Evolutionary conservation across 2,329 filamentous ascomycete species (phyloP), one percentile per base, ranked within the genome.

Genomic region (Exserohilum turcica): DNA sequence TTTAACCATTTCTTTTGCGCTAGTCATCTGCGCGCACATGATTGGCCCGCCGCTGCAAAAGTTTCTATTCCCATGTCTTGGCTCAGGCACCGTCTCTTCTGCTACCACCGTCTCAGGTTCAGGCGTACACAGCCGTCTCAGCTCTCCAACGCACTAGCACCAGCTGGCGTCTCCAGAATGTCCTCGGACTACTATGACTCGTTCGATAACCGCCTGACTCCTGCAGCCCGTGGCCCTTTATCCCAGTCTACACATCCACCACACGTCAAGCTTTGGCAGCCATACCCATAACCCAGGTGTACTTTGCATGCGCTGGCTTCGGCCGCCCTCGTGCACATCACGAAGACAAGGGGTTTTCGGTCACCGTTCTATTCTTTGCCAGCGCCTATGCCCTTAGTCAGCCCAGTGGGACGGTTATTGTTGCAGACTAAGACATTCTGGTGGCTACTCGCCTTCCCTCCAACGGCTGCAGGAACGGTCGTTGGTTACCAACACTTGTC

Each of bases 401-500:
- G 54, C 54, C 52, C 21, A 57, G n/a, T 48, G 42, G 46, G 47
- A 43, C 35, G 19, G 31, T 28, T 31, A 16, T 29, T 27, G 45
- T 44, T 18, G 28, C 44, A 56, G 33, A 50, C 39, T 57, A 45
- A 63, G 57, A 65, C 62, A 61, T 31, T 31, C 28, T 33, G 48
- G 54, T 45, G 52, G 51, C 47, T 18, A 36, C 15, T 21, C 29
- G 36, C 28, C 13, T 31, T 32, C 33, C 16, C 27, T 12, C 33
- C 32, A 42, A 54, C 39, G 58, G 58, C 46, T 33, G 50, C 56
- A 57, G 52, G 42, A 29, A 21, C 19, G 56, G 58, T 51, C 38
- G 43, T 54, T 47, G 46, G 15, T 15, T 24, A 45, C 29, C 15
- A 24, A 31, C 18, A 16, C 19, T 32, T 18, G 16, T 29, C 45